Evolutionary conservation across 176 grass and related monocot genomes (phyloP).

Genomic region (Triticum dicoccoides): DNA sequence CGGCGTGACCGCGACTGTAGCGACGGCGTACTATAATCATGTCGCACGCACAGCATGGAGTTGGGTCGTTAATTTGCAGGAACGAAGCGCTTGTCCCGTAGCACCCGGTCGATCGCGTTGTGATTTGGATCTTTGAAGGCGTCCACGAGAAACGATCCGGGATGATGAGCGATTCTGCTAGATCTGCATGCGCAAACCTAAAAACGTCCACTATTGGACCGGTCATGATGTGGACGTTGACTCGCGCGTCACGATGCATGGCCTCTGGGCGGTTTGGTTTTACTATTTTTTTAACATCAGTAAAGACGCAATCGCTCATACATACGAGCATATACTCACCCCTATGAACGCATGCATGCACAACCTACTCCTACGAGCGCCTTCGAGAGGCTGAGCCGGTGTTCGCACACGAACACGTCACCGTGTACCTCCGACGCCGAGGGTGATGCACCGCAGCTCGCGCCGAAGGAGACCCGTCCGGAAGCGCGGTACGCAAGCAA

Average conservation of each 20-base stretch:
- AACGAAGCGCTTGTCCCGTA: background rate
- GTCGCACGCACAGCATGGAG: background rate
- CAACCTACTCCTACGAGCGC: no score
- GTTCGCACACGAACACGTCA: no score
- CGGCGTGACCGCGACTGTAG: no score
- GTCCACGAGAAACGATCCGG: background rate
- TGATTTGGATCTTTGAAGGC: background rate
- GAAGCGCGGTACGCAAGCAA: no score
- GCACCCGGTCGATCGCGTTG: background rate
- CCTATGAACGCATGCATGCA: no score
- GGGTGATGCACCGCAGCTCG: no score
- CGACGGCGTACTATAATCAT: background rate
- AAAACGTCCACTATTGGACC: background rate
- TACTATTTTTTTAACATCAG: no score
- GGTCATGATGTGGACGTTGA: background rate
- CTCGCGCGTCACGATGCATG: background rate
- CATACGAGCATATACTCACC: no score
- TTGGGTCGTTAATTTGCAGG: constrained; percentile 12
- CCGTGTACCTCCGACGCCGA: no score
- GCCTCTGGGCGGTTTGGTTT: background rate
- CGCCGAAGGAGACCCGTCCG: no score
- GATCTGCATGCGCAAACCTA: background rate
- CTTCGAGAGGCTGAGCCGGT: no score
- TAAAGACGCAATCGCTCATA: no score
- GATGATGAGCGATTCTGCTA: background rate